Conservation (phyloP, 768 basidiomycete genomes). For the Pluteus cervinus region DNA sequence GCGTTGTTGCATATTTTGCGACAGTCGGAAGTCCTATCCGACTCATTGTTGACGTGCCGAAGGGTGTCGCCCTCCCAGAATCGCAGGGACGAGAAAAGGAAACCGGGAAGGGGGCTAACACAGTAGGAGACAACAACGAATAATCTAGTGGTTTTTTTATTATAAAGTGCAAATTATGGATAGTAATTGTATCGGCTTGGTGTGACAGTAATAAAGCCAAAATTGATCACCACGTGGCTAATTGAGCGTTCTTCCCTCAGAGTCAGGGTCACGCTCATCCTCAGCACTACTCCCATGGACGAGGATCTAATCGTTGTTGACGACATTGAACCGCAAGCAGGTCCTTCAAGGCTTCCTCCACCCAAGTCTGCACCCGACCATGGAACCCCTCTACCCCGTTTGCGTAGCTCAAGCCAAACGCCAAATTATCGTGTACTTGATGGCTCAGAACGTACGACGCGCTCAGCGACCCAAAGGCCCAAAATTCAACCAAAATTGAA, state of each 20-base stretch:
- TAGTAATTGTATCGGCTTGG: no score
- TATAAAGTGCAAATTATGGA: no score
- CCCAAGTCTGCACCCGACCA: slow-evolving; percentile 9
- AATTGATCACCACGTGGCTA: no score
- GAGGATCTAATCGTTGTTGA: slow-evolving; percentile 61
- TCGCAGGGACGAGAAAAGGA: no score
- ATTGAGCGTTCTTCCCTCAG: no score
- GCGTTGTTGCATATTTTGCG: slow-evolving; percentile 32
- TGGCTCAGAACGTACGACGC: slow-evolving; percentile 46
- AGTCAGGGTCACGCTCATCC: not conserved
- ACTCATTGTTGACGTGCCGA: slow-evolving; percentile 6
- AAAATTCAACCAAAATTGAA: slow-evolving; percentile 75
- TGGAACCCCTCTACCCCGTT: slow-evolving; percentile 17
- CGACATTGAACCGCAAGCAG: slow-evolving; percentile 39
- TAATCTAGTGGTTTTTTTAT: no score
- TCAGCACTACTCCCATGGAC: slow-evolving; percentile 31
- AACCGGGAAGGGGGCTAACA: no score
- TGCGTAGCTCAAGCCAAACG: slow-evolving; percentile 28
- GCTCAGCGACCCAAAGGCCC: slow-evolving; percentile 42
- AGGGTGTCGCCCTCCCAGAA: not conserved
- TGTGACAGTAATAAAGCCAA: no score
- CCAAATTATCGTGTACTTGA: slow-evolving; percentile 19
- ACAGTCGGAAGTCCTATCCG: slow-evolving; percentile 15
- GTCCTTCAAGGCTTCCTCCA: slow-evolving; percentile 28
- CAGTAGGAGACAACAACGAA: no score